Conservation (phyloP, 2,329 filamentous ascomycete species). For the Scedosporium boydii region DNA sequence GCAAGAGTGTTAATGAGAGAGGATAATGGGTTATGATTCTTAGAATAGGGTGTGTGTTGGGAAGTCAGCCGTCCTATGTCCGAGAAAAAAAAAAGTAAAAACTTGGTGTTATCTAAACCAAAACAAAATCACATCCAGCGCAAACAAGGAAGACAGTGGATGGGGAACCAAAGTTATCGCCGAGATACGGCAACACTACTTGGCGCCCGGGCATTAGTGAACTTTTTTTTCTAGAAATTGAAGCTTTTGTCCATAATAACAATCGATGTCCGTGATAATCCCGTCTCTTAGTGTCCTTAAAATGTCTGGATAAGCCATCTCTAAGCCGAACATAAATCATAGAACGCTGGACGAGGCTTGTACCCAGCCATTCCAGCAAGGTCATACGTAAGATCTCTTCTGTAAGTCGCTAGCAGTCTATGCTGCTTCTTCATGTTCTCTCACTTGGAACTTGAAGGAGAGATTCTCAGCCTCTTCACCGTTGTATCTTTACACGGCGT, state of each 20-base stretch:
- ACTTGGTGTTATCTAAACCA: not conserved
- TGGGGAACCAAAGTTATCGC: not conserved
- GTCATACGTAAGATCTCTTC: not conserved
- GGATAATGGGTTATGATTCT: not conserved
- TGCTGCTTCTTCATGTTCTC: too few relatives aligned
- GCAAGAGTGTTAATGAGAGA: not conserved
- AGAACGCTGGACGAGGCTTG: not conserved
- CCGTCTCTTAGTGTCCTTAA: too few relatives aligned
- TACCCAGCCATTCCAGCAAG: not conserved
- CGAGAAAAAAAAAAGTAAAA: conserved; percentile 9
- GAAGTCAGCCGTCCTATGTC: conserved; percentile 6
- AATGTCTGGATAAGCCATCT: too few relatives aligned
- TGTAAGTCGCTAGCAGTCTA: not conserved
- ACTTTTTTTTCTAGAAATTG: not conserved
- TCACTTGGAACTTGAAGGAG: too few relatives aligned
- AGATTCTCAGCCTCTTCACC: too few relatives aligned
- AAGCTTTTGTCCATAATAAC: not conserved
- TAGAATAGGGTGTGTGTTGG: not conserved
- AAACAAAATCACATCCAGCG: not conserved
- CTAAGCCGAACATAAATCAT: not conserved
- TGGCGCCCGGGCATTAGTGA: not conserved
- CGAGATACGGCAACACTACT: not conserved
- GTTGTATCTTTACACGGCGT: too few relatives aligned
- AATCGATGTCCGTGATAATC: not conserved
- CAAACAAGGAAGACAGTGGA: not conserved